Evolutionary conservation across 2,329 filamentous ascomycete genomes (phyloP).

Genomic region (Colletotrichum sp.): DNA sequence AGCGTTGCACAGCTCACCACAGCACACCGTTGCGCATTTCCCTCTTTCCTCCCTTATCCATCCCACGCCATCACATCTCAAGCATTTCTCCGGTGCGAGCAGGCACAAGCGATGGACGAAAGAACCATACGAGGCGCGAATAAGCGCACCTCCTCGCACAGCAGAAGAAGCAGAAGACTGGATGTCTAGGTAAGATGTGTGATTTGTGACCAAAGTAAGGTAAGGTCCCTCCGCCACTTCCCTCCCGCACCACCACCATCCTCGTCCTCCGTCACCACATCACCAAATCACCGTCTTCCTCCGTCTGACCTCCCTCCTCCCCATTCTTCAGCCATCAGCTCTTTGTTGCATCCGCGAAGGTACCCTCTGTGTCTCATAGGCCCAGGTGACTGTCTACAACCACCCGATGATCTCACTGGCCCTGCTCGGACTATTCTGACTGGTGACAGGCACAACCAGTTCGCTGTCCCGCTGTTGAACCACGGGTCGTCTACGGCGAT

Average conservation of each 20-base stretch:
- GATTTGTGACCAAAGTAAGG: background rate
- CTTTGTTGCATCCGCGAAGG: background rate
- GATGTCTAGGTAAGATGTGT: background rate
- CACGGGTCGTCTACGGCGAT: background rate
- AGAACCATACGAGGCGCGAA: background rate
- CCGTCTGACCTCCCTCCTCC: conserved; percentile 4
- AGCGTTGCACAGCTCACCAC: background rate
- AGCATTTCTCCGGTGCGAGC: background rate
- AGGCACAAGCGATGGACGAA: background rate
- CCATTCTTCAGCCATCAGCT: background rate
- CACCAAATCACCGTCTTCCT: background rate
- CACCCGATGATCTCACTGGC: background rate
- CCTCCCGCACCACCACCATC: background rate
- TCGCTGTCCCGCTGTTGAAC: background rate
- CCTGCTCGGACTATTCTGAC: background rate
- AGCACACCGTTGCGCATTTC: background rate
- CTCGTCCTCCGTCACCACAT: background rate
- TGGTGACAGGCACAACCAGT: background rate
- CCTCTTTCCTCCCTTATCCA: background rate
- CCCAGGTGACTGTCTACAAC: background rate
- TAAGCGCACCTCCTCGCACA: background rate
- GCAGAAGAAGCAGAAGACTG: background rate
- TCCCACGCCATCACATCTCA: background rate
- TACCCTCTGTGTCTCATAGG: background rate
- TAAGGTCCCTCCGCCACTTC: background rate